Conservation (phyloP, 2,329 filamentous ascomycete species). For the Phoma sp. region DNA sequence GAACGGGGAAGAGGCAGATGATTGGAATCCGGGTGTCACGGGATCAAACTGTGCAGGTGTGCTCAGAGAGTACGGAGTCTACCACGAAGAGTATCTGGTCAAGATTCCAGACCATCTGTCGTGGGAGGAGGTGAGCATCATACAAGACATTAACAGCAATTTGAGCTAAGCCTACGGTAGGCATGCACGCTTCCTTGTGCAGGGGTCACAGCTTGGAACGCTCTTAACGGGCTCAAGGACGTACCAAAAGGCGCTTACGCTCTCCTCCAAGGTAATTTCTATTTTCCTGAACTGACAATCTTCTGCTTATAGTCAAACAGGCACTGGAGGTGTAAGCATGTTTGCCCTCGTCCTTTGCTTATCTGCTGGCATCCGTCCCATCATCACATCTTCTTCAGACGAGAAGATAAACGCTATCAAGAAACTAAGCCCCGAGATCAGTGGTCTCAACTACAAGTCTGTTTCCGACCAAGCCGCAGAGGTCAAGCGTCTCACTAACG, state of each 20-base stretch:
- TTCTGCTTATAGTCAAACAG: constrained; percentile 13
- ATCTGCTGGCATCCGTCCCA: constrained; percentile 48
- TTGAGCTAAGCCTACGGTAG: not conserved
- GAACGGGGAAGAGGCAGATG: constrained; percentile 18
- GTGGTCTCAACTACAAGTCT: constrained; percentile 65
- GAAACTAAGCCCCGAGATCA: constrained; percentile 21
- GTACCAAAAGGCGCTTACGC: constrained; percentile 18
- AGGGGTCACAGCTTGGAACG: constrained; percentile 34
- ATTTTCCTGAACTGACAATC: not conserved
- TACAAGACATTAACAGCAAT: not conserved
- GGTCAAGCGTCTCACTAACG: constrained; percentile 55
- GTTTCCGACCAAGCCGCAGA: constrained; percentile 61
- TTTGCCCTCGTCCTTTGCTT: constrained; percentile 37
- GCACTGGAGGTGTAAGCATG: constrained; percentile 52
- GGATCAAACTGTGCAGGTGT: constrained; percentile 25
- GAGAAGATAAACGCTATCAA: constrained; percentile 60
- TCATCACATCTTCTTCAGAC: constrained; percentile 65
- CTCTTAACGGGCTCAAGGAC: constrained; percentile 23
- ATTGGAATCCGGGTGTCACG: constrained; percentile 2
- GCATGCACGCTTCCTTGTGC: constrained; percentile 31
- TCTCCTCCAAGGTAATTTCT: constrained; percentile 22
- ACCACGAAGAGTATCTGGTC: constrained; percentile 33
- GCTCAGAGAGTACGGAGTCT: constrained; percentile 33
- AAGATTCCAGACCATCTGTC: constrained; percentile 29
- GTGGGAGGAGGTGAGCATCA: constrained; percentile 35